Evolutionary conservation across 345 rosid species (phyloP), one percentile per base, ranked within the genome.

Genomic region (Barbarea vulgaris): DNA sequence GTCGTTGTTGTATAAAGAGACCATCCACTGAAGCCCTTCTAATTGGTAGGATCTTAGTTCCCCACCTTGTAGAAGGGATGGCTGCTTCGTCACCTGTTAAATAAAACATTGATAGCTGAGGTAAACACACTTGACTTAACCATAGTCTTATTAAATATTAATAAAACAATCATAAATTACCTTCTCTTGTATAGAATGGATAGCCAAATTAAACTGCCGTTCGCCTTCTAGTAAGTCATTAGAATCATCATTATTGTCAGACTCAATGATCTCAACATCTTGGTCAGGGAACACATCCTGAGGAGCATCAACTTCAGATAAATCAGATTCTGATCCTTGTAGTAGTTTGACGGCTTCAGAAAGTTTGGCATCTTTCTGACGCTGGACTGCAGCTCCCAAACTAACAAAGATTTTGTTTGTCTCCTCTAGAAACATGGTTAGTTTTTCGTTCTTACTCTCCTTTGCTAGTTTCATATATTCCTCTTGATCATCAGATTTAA

Each of bases 21-120:
- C 81, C 98, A 95, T 95, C 99, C 99, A 92, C 37, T 95, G 99
- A 69, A 92, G 99, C 52, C 99, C 99, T 84, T 95, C 98, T 67
- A 95, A 24, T 66, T 95, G 99, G 83, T 95, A 95, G 7, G 90
- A 9, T 77, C 99, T 85, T 79, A 95, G 80, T 80, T 83, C 96
- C 81, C 99, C 99, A 79, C 99, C 96, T 81, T 86, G 82, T 82
- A 95, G 96, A 71, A 86, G 83, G 41, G 90, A 72, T 17, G 98
- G 99, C 77, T 95, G 99, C 88, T 90, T 97, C 0, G 88, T 83
- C 73, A 95, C 93, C 99, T 95, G 89, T 72, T 70, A 76, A 65
- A 47, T 17, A 59, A 36, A 36, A 13, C 47, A 59, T 12, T 36
- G 30, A 36, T 59, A 36, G 64, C 46, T 36, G 18, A 74, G 59